Evolutionary conservation across 208 protist genomes (phyloP), one percentile per base, ranked within the genome.

Genomic region (Pavlovales sp.): DNA sequence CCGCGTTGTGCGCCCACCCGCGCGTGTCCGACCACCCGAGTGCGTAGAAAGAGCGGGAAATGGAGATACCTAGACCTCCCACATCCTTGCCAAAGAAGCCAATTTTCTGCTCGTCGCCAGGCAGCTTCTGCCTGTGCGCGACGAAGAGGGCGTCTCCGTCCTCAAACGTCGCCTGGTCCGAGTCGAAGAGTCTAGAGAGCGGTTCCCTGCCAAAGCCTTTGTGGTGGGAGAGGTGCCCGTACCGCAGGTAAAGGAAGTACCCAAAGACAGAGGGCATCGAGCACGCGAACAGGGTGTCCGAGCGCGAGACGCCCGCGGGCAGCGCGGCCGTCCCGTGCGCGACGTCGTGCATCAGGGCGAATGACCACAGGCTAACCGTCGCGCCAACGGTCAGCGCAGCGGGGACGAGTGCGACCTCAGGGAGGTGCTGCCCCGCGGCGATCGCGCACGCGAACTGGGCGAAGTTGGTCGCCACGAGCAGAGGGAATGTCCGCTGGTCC

Each of bases 301-400:
- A 41, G 46, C 26, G 26, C 30, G 11, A 18, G 18, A 85, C 18
- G 8, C 36, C 5, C 32, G 11, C 8, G 8, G 80, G 80, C n/a
- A 85, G 80, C 36, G 2, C 32, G 0, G 80, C 80, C 26, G 80
- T 85, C 30, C 80, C 46, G 47, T 85, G 80, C 36, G 14, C 47
- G 34, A 85, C 80, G 80, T 85, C 80, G 44, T 85, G 80, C 36
- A 85, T 41, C 46, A 85, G 80, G 44, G 80, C 46, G n/a, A 85
- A 85, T 8, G 38, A 30, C 80, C 80, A 85, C 8, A 85, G 47
- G 44, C 44, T 75, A 18, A 85, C 34, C 32, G 80, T 85, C 5
- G 38, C 41, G 32, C 80, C 80, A 10, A 85, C 18, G 10, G 47
- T 11, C 18, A 85, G 2, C 34, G 46, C 80, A 7, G 36, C 20